Percentiles rank a stretch among this genome's conserved stretches.
phyloP scores from a whole-genome alignment of 805 yeast genomes.

The Yamadazyma laniorum region DNA sequence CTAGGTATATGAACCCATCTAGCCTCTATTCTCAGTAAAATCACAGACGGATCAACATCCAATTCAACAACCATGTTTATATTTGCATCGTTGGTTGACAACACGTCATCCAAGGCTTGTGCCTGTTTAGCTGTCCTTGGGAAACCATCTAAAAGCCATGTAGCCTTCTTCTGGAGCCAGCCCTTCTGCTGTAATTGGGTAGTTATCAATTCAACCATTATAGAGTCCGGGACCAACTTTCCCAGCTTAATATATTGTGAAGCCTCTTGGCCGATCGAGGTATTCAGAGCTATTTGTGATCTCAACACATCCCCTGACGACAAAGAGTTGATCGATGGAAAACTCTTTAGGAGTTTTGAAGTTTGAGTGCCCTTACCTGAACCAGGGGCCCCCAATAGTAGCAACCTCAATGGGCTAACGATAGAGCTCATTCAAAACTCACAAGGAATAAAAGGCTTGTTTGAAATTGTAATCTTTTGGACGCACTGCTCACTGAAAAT shows the following conservation, averaged over 20 bases:
- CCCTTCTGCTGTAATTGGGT: constrained; percentile 41
- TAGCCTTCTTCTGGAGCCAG: constrained; percentile 44
- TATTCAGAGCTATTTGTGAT: constrained; percentile 53
- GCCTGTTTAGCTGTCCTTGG: constrained; percentile 85
- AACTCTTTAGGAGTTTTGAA: constrained; percentile 52
- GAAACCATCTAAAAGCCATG: constrained; percentile 89
- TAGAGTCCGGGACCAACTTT: constrained; percentile 65
- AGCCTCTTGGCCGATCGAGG: constrained; percentile 59
- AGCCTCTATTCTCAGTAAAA: constrained; percentile 76
- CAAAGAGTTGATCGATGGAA: constrained; percentile 55
- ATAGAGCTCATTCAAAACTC: not conserved
- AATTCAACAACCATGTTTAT: constrained; percentile 82
- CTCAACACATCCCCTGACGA: constrained; percentile 87
- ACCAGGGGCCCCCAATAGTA: constrained; percentile 92
- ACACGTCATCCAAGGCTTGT: constrained; percentile 45
- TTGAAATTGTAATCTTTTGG: no score
- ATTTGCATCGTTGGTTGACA: constrained; percentile 36
- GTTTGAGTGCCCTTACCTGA: constrained; percentile 94
- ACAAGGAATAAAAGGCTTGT: no score
- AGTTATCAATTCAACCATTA: constrained; percentile 60
- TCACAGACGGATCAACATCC: constrained; percentile 82
- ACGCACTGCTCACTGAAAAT: no score
- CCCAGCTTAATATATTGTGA: constrained; percentile 59
- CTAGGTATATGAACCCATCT: constrained; percentile 83
- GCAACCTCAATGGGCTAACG: constrained; percentile 53